Base-by-base conservation (phyloP, 1,284 basidiomycete species). In the Ceratobasidium sp. region DNA sequence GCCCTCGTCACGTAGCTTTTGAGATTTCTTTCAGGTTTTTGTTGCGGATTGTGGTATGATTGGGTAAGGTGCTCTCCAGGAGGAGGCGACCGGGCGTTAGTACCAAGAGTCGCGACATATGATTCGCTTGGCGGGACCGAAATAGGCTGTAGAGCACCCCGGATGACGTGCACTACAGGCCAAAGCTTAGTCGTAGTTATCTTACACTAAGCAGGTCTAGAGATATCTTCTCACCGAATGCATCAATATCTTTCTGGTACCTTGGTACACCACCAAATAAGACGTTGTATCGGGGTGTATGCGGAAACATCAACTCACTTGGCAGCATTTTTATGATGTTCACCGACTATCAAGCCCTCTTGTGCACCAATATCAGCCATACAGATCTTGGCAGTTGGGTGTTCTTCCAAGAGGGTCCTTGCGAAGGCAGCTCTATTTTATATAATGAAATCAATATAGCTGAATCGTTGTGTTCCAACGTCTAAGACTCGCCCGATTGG, bases 351-450 rank as follows among this genome's bases (percentile, higher is more conserved):
- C 18, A 61, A 61, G 61, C 49, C 63, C 3, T 75, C 72, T 64
- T 75, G 72, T 9, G 72, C 42, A 1, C 72, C 72, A 2, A 75
- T 49, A 39, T 75, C 72, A 26, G n/a, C 60, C 72, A 75, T 75
- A 9, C 33, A 42, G 13, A 75, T 23, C 12, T 23, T 40, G 4
- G 71, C 44, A 40, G 33, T 73, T 49, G 3, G 15, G 33, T 40
- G 6, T 20, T 13, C 18, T 15, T 73, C 71, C 23, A 73, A 56
- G 10, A 73, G 39, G n/a, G 6, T 58, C 12, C 71, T 58, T 13
- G 71, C 71, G 33, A 61, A 73, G 28, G 71, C 44, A 6, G 71
- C 71, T 6, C 71, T 73, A 23, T 46, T 33, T 9, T 33, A 33
- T 33, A 3, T 3, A 40, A 23, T 42, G 33, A 18, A 12, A 46